These are phyloP conservation scores for Aegilops sharonensis DNA, from an alignment of 176 grass and related monocot species.

Conservation along the genomic window DNA sequence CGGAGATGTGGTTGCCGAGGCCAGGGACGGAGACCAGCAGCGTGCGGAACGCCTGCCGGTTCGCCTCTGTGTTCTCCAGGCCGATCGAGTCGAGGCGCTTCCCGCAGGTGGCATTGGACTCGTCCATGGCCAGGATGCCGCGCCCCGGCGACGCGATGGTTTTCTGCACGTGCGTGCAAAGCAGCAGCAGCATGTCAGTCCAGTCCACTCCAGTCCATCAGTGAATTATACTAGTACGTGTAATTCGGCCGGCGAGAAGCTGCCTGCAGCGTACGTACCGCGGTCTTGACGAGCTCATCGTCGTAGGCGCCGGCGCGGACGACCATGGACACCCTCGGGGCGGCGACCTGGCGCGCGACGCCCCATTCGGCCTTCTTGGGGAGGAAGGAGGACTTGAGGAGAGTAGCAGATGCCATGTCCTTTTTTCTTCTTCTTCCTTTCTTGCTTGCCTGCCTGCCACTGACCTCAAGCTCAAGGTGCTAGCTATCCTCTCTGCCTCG, in stretches of 20 bases:
- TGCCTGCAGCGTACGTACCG: slow-evolving; percentile 33
- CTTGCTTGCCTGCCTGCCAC: neutral
- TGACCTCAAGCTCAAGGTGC: neutral
- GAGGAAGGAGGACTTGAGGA: slow-evolving; percentile 95
- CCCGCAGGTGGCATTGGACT: slow-evolving; percentile 52
- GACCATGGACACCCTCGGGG: slow-evolving; percentile 47
- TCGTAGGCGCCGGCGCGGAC: slow-evolving; percentile 77
- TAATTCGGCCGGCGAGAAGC: neutral
- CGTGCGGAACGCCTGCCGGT: slow-evolving; percentile 46
- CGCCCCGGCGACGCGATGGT: slow-evolving; percentile 61
- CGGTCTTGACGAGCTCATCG: slow-evolving; percentile 94
- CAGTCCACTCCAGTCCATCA: neutral
- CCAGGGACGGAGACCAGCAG: slow-evolving; percentile 50
- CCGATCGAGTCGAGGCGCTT: slow-evolving; percentile 48
- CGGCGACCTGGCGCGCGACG: slow-evolving; percentile 23
- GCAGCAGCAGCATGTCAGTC: too few relatives aligned
- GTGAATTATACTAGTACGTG: neutral
- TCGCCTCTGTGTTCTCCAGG: slow-evolving; percentile 58
- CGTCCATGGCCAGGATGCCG: slow-evolving; percentile 54
- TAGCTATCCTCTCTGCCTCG: neutral
- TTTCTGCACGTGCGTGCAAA: slow-evolving; percentile 48
- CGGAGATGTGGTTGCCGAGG: slow-evolving; percentile 40
- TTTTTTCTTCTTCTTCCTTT: neutral
- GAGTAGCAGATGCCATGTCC: slow-evolving; percentile 66
- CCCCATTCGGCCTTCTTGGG: slow-evolving; percentile 76